Base-by-base conservation (phyloP, 495 filamentous ascomycete genomes). In the Aspergillus bertholletiae region DNA sequence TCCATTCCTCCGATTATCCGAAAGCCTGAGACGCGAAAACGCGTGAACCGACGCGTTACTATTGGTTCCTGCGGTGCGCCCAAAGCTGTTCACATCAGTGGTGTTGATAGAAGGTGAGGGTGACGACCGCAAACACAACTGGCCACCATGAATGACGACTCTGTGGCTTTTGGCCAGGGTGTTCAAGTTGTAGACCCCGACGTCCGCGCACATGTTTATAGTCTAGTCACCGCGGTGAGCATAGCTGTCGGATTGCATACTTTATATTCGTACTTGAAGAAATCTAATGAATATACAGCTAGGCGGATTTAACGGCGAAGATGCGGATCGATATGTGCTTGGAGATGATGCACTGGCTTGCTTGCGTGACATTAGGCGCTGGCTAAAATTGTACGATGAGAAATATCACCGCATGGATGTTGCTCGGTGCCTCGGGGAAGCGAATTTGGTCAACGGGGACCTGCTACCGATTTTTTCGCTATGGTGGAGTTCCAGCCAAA, bases 351-450 rank as follows among this genome's bases (percentile, higher is more conserved):
- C 95, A 7, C 70, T 95, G 57, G 89, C 92, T 46, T 92, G 90
- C 71, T 78, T 99, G 51, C 88, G 92, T 49, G 95, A 99, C 71
- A 79, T 97, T 39, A 91, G 90, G 59, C 86, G 84, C 80, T 97
- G 95, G 95, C 74, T 99, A 61, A 91, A 88, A 65, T 79, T 96
- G 53, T 95, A 95, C 78, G 95, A 99, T 66, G 88, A 96, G 65
- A 95, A 94, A 68, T 83, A 87, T 51, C 95, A 96, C 63, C 87
- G 94, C 51, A 87, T 95, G 80, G 95, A 99, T 71, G 95, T 97
- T 51, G 92, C 92, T 41, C 81, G 94, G 68, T 96, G 92, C 63
- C 75, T 97, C 52, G 88, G 90, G 63, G 92, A 97, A 65, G 86
- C 90, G 41, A 97, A 97, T 64, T 70, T 99, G n/a, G 83, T 97